Conservation (phyloP, 2,329 filamentous ascomycete genomes). For the Zarea fungicola region DNA sequence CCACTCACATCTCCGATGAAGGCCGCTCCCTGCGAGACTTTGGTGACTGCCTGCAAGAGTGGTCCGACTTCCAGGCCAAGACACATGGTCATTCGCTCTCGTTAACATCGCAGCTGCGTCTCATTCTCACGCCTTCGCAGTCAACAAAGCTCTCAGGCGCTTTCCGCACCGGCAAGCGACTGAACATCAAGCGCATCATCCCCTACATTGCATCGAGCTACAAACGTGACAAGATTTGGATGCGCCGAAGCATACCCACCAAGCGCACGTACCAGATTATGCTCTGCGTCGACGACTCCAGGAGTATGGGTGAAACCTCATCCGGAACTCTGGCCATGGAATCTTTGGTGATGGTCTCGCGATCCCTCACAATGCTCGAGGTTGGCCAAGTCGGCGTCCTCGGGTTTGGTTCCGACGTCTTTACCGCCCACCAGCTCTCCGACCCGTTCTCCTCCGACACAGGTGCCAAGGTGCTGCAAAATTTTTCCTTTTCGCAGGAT, state of each 20-base stretch:
- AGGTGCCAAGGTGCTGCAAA: constrained; percentile 76
- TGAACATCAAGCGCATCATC: constrained; percentile 99
- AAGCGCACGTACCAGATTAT: constrained; percentile 97
- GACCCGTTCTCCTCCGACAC: constrained; percentile 70
- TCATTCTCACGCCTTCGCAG: constrained; percentile 90
- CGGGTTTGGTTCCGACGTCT: constrained; percentile 79
- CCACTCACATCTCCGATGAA: constrained; percentile 61
- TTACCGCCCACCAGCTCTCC: constrained; percentile 80
- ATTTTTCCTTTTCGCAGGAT: constrained; percentile 79
- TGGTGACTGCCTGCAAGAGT: constrained; percentile 63
- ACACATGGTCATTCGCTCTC: constrained; percentile 84
- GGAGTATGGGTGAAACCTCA: constrained; percentile 80
- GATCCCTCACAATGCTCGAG: constrained; percentile 86
- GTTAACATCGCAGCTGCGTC: constrained; percentile 87
- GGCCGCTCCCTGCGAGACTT: constrained; percentile 42
- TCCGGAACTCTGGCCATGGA: constrained; percentile 82
- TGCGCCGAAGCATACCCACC: constrained; percentile 84
- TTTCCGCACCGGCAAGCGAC: constrained; percentile 93
- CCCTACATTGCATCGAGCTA: constrained; percentile 97
- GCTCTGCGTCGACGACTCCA: constrained; percentile 93
- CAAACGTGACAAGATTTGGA: constrained; percentile 99
- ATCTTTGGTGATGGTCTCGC: constrained; percentile 85
- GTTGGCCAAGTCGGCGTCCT: constrained; percentile 89
- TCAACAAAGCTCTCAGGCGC: constrained; percentile 95
- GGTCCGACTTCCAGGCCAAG: constrained; percentile 76